Conservation (phyloP, 371 early-diverging fungal species). For the Mortierella sp. region DNA sequence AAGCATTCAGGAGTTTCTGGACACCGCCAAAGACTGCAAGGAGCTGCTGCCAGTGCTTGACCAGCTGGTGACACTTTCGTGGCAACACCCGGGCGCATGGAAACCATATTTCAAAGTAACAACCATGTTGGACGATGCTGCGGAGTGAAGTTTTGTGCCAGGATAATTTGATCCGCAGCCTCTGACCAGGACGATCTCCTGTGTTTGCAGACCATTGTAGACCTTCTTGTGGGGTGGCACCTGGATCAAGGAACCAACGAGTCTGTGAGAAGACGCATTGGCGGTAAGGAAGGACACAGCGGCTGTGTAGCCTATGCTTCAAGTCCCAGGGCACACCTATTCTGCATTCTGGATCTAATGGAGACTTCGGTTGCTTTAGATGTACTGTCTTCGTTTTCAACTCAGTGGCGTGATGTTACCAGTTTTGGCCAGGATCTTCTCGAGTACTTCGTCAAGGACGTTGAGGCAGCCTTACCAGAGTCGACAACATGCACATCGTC, state of each 20-base stretch:
- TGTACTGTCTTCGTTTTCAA: slow-evolving; percentile 48
- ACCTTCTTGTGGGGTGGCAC: slow-evolving; percentile 77
- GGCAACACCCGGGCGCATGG: slow-evolving; percentile 38
- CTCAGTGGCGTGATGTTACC: slow-evolving; percentile 25
- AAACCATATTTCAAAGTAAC: slow-evolving; percentile 36
- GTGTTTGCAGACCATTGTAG: slow-evolving; percentile 64
- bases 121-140: neutral
- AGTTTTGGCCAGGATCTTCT: slow-evolving; percentile 40
- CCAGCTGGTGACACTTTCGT: slow-evolving; percentile 22
- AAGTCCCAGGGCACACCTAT: no score
- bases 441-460: slow-evolving; percentile 35
- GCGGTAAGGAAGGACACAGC: slow-evolving; percentile 46
- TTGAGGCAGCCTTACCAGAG: slow-evolving; percentile 15
- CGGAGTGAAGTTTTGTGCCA: neutral
- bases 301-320: no score
- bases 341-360: no score
- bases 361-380: slow-evolving; percentile 33
- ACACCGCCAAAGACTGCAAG: slow-evolving; percentile 24
- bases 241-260: slow-evolving; percentile 62
- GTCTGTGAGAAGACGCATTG: slow-evolving; percentile 54
- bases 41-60: slow-evolving; percentile 24
- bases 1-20: slow-evolving; percentile 19
- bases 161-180: neutral
- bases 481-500: neutral
- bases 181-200: neutral